Evolutionary conservation across 2,329 filamentous ascomycete species (phyloP).

Genomic region (Hymenoscyphus infarciens): DNA sequence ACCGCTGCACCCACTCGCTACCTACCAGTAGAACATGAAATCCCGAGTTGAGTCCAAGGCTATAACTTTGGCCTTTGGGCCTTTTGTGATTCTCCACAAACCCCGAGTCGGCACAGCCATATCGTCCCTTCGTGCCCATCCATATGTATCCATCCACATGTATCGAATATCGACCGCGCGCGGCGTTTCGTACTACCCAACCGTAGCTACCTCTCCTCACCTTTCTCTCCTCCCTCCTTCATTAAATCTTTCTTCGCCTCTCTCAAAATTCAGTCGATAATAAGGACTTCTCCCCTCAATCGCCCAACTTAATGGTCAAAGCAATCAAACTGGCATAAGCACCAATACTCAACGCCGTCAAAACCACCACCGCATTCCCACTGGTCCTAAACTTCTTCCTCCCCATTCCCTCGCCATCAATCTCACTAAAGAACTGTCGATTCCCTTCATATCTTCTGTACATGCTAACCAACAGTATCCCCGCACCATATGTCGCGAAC

Average conservation of each 20-base stretch:
- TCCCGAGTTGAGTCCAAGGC: background rate
- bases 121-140: background rate
- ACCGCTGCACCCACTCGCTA: too few species aligned
- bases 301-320: constrained; percentile 45
- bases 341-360: constrained; percentile 53
- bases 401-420: constrained; percentile 39
- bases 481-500: constrained; percentile 86
- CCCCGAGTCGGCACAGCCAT: background rate
- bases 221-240: too few species aligned
- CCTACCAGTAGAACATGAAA: too few species aligned
- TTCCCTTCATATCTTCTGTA: constrained; percentile 91
- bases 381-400: constrained; percentile 60
- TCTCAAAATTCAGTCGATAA: background rate
- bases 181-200: too few species aligned
- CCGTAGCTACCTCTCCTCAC: too few species aligned
- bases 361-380: constrained; percentile 57
- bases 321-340: constrained; percentile 56
- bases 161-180: background rate
- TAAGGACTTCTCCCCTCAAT: constrained; percentile 13
- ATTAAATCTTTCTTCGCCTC: background rate
- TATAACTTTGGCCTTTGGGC: background rate
- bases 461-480: constrained; percentile 75
- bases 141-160: too few species aligned
- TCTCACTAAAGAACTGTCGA: constrained; percentile 77
- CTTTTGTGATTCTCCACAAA: background rate